A percentile compares a stretch with the other conserved stretches of the same genome.
Evolutionary conservation across 2,329 filamentous ascomycete genomes (phyloP).

Genomic region (Zalaria obscura): DNA sequence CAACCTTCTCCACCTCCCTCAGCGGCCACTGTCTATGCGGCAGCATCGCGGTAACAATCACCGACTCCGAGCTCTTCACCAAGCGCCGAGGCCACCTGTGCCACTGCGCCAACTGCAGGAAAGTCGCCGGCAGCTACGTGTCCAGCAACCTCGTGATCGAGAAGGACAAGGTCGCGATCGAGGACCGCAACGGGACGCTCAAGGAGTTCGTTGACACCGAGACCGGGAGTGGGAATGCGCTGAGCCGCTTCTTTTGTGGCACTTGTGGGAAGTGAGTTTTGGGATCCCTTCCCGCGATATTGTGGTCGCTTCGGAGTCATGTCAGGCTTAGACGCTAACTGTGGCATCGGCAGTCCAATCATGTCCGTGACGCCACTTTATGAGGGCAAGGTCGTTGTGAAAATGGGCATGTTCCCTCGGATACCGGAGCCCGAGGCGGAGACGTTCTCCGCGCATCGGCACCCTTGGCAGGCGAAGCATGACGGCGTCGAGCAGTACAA

Average conservation of each 20-base stretch:
- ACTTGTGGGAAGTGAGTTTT: slow-evolving; percentile 29
- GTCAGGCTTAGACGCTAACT: background rate
- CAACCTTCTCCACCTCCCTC: slow-evolving; percentile 20
- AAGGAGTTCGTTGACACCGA: slow-evolving; percentile 30
- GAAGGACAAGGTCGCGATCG: slow-evolving; percentile 29
- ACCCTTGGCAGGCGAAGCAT: slow-evolving; percentile 28
- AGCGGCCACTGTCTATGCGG: slow-evolving; percentile 32
- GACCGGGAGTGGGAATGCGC: slow-evolving; percentile 31
- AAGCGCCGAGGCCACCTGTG: slow-evolving; percentile 32
- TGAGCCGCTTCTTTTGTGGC: slow-evolving; percentile 31
- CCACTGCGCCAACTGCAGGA: slow-evolving; percentile 38
- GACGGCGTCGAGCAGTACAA: slow-evolving; percentile 23
- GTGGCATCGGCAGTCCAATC: slow-evolving; percentile 24
- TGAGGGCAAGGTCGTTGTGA: slow-evolving; percentile 31
- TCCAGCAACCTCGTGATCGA: slow-evolving; percentile 27
- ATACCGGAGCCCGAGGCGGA: slow-evolving; percentile 33
- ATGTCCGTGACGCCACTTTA: slow-evolving; percentile 27
- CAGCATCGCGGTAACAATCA: slow-evolving; percentile 33
- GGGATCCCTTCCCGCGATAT: background rate
- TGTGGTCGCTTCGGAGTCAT: background rate
- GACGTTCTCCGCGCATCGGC: slow-evolving; percentile 27
- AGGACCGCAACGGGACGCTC: slow-evolving; percentile 29
- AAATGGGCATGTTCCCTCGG: slow-evolving; percentile 36
- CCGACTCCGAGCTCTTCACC: slow-evolving; percentile 32
- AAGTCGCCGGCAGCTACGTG: slow-evolving; percentile 30